A percentile compares a stretch with the other conserved stretches of the same genome.
phyloP scores from a whole-genome alignment of 257 asterid genomes.

The Scutellaria barbata region DNA sequence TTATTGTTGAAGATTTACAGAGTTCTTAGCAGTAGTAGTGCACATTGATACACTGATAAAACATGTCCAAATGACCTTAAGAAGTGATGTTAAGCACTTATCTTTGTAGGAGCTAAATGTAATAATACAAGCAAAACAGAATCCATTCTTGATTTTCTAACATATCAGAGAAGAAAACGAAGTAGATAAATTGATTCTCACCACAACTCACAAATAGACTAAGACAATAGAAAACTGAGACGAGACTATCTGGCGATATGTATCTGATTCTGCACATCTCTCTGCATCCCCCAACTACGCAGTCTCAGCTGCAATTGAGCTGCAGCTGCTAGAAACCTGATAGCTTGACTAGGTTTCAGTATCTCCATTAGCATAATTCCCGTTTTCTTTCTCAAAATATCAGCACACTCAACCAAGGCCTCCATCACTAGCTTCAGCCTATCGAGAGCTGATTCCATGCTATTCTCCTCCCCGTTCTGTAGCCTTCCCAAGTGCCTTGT shows the following conservation, averaged over 20 bases:
- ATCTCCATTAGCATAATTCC: conserved; percentile 36
- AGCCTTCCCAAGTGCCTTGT: conserved; percentile 18
- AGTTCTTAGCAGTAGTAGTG: too few relatives aligned
- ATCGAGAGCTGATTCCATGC: conserved; percentile 27
- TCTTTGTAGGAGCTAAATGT: too few relatives aligned
- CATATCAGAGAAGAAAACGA: too few relatives aligned
- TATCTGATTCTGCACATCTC: conserved; percentile 18
- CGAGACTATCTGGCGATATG: neutral
- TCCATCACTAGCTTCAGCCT: conserved; percentile 37
- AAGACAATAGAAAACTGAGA: too few relatives aligned
- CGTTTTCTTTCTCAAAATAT: conserved; percentile 41
- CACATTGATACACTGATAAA: too few relatives aligned
- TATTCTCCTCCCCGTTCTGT: conserved; percentile 27
- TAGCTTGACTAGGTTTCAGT: conserved; percentile 35
- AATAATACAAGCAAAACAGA: too few relatives aligned
- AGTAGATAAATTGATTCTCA: too few relatives aligned
- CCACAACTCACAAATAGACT: too few relatives aligned
- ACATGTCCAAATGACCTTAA: too few relatives aligned
- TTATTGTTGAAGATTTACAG: too few relatives aligned
- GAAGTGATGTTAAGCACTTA: too few relatives aligned
- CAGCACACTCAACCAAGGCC: conserved; percentile 44
- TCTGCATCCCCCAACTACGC: conserved; percentile 38
- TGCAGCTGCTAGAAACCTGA: conserved; percentile 45
- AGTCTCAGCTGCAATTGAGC: conserved; percentile 36
- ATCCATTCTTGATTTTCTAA: too few relatives aligned